A percentile compares a stretch with the other conserved stretches of the same genome.
phyloP scores from a whole-genome alignment of 1,284 basidiomycete species.

The Albatrellus sp. region DNA sequence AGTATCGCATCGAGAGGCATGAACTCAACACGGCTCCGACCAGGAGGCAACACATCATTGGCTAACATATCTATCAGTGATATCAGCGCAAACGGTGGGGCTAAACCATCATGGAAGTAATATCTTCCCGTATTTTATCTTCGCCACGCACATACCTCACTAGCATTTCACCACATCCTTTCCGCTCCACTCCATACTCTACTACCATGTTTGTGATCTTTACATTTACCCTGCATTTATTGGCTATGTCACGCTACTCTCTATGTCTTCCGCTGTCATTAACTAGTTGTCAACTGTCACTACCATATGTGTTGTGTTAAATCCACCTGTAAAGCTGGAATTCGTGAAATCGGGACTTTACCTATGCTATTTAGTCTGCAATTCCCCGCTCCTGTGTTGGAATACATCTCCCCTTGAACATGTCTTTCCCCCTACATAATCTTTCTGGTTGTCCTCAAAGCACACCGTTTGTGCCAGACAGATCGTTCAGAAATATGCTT shows the following conservation, averaged over 20 bases:
- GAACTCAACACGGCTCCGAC: constrained; percentile 21
- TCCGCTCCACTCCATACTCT: neutral
- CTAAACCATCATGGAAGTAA: constrained; percentile 41
- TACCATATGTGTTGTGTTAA: neutral
- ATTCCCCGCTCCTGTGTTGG: neutral
- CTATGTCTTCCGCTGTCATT: neutral
- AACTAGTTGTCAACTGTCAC: neutral
- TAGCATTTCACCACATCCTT: neutral
- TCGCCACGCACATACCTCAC: too few relatives aligned
- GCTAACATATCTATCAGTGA: constrained; percentile 10
- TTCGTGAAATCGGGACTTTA: neutral
- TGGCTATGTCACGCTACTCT: neutral
- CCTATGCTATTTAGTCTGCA: neutral
- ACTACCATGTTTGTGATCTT: neutral
- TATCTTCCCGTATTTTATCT: neutral
- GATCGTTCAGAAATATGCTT: too few relatives aligned
- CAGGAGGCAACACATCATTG: constrained; percentile 22
- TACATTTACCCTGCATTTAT: neutral
- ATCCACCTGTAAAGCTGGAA: neutral
- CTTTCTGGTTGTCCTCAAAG: too few relatives aligned
- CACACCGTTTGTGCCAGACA: too few relatives aligned
- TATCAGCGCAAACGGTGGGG: constrained; percentile 32
- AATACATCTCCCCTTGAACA: too few relatives aligned
- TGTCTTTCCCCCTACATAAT: too few relatives aligned
- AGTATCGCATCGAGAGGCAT: constrained; percentile 20